Evolutionary conservation across 441 rosid genomes (phyloP).

Genomic region (Syzygium syzygioides): DNA sequence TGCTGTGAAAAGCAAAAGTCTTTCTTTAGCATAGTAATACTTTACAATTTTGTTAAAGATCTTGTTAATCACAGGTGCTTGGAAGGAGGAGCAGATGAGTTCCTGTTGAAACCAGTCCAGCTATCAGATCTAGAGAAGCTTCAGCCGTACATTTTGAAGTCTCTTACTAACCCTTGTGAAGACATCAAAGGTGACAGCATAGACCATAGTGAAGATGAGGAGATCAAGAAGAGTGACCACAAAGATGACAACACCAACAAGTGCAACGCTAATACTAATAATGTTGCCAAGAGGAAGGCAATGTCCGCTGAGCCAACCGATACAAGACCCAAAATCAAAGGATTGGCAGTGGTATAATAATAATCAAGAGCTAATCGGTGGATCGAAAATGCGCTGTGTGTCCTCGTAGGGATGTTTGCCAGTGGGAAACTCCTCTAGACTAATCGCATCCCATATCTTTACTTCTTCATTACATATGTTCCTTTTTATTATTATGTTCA

Average conservation of each 20-base stretch:
- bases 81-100: slow-evolving; percentile 41
- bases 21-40: not conserved
- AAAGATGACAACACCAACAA: not conserved
- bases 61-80: slow-evolving; percentile 21
- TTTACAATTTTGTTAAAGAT: not conserved
- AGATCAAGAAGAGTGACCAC: not conserved
- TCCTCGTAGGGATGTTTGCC: not conserved
- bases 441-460: not conserved
- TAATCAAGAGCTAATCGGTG: not conserved
- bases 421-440: not conserved
- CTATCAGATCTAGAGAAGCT: slow-evolving; percentile 29
- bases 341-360: slow-evolving; percentile 17
- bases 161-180: slow-evolving; percentile 10
- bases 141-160: slow-evolving; percentile 23
- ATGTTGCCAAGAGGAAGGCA: slow-evolving; percentile 32
- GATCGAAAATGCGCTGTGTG: not conserved
- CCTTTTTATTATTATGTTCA: not conserved
- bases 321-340: slow-evolving; percentile 31
- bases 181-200: not conserved
- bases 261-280: slow-evolving; percentile 1
- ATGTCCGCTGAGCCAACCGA: slow-evolving; percentile 21
- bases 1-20: not conserved
- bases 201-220: not conserved
- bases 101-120: slow-evolving; percentile 31
- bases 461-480: not conserved